Percentiles rank a stretch among this genome's conserved stretches.
These are phyloP conservation scores for Passalora sequoiae DNA, from an alignment of 2,329 filamentous ascomycete species.

Conservation along the genomic window DNA sequence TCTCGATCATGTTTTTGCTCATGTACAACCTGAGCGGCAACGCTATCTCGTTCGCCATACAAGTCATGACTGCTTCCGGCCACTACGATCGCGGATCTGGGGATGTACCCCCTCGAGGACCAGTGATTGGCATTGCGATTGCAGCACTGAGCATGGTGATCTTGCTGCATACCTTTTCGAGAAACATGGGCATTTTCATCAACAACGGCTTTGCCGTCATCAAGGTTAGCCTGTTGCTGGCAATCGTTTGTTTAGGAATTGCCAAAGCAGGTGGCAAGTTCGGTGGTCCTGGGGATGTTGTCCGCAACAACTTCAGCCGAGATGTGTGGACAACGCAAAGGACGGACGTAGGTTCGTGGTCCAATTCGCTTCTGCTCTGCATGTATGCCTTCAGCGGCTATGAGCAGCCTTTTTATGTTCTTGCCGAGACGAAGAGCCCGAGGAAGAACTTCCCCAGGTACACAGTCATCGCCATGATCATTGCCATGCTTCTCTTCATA, in stretches of 20 bases:
- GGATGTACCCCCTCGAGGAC: conserved; percentile 23
- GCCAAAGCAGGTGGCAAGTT: conserved; percentile 24
- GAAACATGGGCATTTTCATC: conserved; percentile 48
- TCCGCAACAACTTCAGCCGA: conserved; percentile 26
- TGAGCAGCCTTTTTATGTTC: conserved; percentile 44
- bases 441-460: conserved; percentile 34
- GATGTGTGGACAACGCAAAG: conserved; percentile 24
- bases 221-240: conserved; percentile 47
- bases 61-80: conserved; percentile 36
- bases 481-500: conserved; percentile 24
- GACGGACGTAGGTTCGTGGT: conserved; percentile 30
- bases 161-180: conserved; percentile 46
- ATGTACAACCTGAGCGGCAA: conserved; percentile 50
- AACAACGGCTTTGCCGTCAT: conserved; percentile 50
- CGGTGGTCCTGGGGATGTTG: conserved; percentile 16
- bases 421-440: conserved; percentile 40
- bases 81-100: conserved; percentile 17
- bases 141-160: conserved; percentile 42
- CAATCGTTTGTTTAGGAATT: conserved; percentile 41
- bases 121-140: conserved; percentile 47
- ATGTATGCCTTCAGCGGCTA: conserved; percentile 41
- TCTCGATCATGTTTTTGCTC: conserved; percentile 43
- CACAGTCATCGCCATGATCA: conserved; percentile 33
- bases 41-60: conserved; percentile 44
- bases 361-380: conserved; percentile 42